Conservation (phyloP, 1,284 basidiomycete species). For the Coriolopsis trogii region DNA sequence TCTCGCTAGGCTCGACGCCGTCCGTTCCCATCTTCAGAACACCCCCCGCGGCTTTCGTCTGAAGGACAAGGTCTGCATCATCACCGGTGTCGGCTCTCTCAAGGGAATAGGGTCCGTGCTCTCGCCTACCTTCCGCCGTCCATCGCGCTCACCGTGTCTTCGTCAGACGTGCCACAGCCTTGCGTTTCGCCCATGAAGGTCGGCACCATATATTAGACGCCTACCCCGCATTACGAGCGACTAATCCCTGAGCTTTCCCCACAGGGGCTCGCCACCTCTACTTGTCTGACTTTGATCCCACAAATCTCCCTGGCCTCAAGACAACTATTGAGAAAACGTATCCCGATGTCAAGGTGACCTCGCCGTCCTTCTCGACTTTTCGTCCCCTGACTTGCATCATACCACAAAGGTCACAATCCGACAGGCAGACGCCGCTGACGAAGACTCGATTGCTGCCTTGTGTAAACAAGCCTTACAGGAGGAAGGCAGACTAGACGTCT, state of each 20-base stretch:
- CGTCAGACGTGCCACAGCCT: slow-evolving; percentile 72
- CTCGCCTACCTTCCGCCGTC: slow-evolving; percentile 1
- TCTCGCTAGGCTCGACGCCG: slow-evolving; percentile 62
- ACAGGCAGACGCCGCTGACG: slow-evolving; percentile 85
- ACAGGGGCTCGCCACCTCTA: slow-evolving; percentile 87
- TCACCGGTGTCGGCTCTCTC: slow-evolving; percentile 85
- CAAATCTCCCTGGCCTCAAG: slow-evolving; percentile 75
- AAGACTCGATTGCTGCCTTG: slow-evolving; percentile 67
- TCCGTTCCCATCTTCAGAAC: slow-evolving; percentile 70
- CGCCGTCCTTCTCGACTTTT: background rate
- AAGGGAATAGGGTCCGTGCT: slow-evolving; percentile 79
- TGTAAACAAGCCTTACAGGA: slow-evolving; percentile 79
- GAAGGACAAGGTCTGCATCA: slow-evolving; percentile 84
- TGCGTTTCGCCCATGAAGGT: slow-evolving; percentile 85
- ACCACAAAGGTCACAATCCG: slow-evolving; percentile 63
- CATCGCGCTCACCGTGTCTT: slow-evolving; percentile 8
- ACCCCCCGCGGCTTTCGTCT: slow-evolving; percentile 62
- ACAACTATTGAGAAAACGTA: slow-evolving; percentile 69
- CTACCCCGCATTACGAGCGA: background rate
- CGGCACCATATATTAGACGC: slow-evolving; percentile 11
- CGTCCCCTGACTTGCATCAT: background rate
- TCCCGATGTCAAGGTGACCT: slow-evolving; percentile 76
- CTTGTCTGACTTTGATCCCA: slow-evolving; percentile 75
- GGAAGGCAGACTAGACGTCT: slow-evolving; percentile 87
- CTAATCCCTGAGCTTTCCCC: background rate